A percentile compares a stretch with the other conserved stretches of the same genome.
phyloP scores from a whole-genome alignment of 179 eudicot species.

The Monotropa hypopitys region DNA sequence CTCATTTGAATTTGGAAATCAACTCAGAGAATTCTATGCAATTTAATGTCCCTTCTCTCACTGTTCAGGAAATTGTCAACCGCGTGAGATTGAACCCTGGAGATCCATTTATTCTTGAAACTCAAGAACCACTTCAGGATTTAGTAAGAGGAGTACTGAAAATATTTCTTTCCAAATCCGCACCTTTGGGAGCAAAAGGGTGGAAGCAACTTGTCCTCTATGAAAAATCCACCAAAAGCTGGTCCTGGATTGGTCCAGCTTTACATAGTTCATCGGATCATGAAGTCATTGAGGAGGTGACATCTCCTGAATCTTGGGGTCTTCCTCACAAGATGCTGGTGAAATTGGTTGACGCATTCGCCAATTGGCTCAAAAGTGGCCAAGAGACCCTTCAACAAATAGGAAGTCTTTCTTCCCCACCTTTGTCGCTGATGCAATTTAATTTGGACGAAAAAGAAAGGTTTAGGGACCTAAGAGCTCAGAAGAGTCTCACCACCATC shows the following conservation, averaged over 20 bases:
- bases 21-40: constrained; percentile 22
- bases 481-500: constrained; percentile 70
- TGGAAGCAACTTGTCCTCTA: constrained; percentile 78
- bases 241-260: constrained; percentile 78
- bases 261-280: too few species aligned
- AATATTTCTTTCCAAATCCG: constrained; percentile 61
- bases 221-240: constrained; percentile 51
- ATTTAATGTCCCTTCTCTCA: constrained; percentile 35
- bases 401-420: constrained; percentile 82
- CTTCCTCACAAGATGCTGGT: constrained; percentile 72
- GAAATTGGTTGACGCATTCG: constrained; percentile 79
- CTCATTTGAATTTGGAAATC: constrained; percentile 24
- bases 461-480: constrained; percentile 63
- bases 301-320: constrained; percentile 75
- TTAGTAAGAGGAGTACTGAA: constrained; percentile 73
- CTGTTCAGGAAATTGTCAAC: constrained; percentile 57
- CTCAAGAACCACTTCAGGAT: constrained; percentile 80
- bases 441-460: constrained; percentile 65
- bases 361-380: constrained; percentile 81
- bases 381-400: constrained; percentile 75
- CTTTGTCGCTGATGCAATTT: constrained; percentile 41
- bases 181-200: constrained; percentile 80
- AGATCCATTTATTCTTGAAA: constrained; percentile 78
- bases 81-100: constrained; percentile 78
- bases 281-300: too few species aligned